Evolutionary conservation across 305 asterid genomes (phyloP).

Genomic region (Fraxinus dipetala): DNA sequence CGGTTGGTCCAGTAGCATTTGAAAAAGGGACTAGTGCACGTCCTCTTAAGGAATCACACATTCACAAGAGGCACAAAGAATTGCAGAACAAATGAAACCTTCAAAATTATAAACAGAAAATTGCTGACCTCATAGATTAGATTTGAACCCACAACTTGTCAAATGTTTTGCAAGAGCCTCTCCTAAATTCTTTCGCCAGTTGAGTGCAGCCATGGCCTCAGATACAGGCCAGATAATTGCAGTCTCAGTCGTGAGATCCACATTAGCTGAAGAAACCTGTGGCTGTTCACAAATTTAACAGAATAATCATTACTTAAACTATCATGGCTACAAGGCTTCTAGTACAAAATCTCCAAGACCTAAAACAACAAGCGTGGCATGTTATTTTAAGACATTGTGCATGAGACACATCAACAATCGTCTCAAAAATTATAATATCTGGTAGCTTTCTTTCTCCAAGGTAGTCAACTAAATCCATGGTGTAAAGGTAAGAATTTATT

Average conservation of each 20-base stretch:
- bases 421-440: neutral
- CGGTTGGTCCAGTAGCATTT: conserved; percentile 12
- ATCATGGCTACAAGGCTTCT: neutral
- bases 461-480: neutral
- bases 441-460: conserved; percentile 5
- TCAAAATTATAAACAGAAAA: conserved; percentile 20
- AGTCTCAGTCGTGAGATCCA: conserved; percentile 86
- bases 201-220: conserved; percentile 67
- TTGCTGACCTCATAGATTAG: conserved; percentile 72
- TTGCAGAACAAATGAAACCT: conserved; percentile 10
- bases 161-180: conserved; percentile 94
- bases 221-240: conserved; percentile 88
- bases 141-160: conserved; percentile 80
- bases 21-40: neutral
- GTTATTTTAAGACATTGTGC: neutral
- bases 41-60: conserved; percentile 12
- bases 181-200: conserved; percentile 83
- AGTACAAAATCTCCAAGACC: conserved; percentile 8
- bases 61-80: conserved; percentile 24
- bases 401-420: conserved; percentile 13
- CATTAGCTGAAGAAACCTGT: conserved; percentile 89
- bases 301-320: conserved; percentile 16
- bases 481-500: neutral
- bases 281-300: conserved; percentile 53
- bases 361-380: neutral